Evolutionary conservation across 192 early-diverging fungal genomes (phyloP), one percentile per base, ranked within the genome.

Genomic region (Ambispora gerdemannii): DNA sequence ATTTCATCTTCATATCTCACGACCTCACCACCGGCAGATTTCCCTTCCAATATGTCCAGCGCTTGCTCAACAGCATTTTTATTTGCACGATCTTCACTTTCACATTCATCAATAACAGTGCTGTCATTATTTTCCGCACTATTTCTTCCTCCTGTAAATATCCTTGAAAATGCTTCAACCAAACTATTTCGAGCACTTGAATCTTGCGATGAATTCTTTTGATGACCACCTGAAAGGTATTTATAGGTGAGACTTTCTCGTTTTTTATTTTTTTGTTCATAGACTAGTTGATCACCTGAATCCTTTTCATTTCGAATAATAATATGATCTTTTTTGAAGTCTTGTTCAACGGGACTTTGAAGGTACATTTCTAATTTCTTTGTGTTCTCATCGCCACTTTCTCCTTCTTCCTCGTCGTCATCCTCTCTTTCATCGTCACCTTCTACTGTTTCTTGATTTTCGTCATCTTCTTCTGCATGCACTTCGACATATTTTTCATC

Each of bases 401-500:
- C 67, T 17, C 17, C 31, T 24, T 55, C 67, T 0, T 68, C 67
- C 13, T 55, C 66, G 0, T 68, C 67, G 3, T 55, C 51, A 3
- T 64, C 13, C 30, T 68, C 67, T 24, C 47, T 30, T 13, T 55
- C 51, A 15, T 55, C 24, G n/a, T n/a, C n/a, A n/a, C n/a, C n/a
- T 1, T 55, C 52, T 34, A n/a, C n/a, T n/a, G n/a, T n/a, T n/a
- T n/a, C n/a, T n/a, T n/a, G n/a, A n/a, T n/a, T n/a, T n/a, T n/a
- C n/a, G n/a, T n/a, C n/a, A n/a, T 51, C 47, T 15, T 7, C 10
- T 4, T 33, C 32, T 38, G 17, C 3, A 35, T 67, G 49, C 19
- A 67, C 50, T 27, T 69, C 67, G 17, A 36, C 28, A 15, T 55
- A 50, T 38, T 69, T 56, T 22, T 69, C 67, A 2, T 52, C 56